These are phyloP conservation scores for Helenozyma baotianmanensis DNA, from an alignment of 805 yeast genomes.

Conservation along the genomic window DNA sequence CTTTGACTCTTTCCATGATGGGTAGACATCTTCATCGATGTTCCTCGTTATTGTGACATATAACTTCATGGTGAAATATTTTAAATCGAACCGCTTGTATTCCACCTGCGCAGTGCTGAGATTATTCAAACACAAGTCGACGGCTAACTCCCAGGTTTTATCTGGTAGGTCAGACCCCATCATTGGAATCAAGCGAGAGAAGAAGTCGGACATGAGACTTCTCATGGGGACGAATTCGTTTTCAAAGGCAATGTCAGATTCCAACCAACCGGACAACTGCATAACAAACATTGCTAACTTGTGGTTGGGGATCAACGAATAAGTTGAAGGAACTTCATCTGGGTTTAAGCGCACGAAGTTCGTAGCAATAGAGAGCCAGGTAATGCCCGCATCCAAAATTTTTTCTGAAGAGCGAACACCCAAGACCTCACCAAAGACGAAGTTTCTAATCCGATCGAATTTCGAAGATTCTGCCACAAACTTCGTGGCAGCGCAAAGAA, in stretches of 20 bases:
- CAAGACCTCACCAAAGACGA: conserved; percentile 59
- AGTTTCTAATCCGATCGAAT: conserved; percentile 53
- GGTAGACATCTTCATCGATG: conserved; percentile 1
- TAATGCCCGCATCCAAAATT: conserved; percentile 40
- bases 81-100: conserved; percentile 38
- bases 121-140: conserved; percentile 40
- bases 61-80: conserved; percentile 43
- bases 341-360: conserved; percentile 33
- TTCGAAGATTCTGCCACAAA: conserved; percentile 32
- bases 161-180: conserved; percentile 20
- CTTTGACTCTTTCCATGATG: conserved; percentile 27
- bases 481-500: conserved; percentile 30
- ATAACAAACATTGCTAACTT: conserved; percentile 59
- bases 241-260: conserved; percentile 58
- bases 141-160: conserved; percentile 33
- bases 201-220: conserved; percentile 46
- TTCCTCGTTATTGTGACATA: conserved; percentile 23
- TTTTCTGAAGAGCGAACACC: conserved; percentile 44
- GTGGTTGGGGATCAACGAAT: conserved; percentile 54
- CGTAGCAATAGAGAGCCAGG: conserved; percentile 44
- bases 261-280: conserved; percentile 54
- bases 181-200: conserved; percentile 20
- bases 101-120: conserved; percentile 38
- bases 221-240: conserved; percentile 48
- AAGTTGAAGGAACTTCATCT: conserved; percentile 12